Percentiles rank a stretch among this genome's conserved stretches.
phyloP scores from a whole-genome alignment of 192 early-diverging fungal species.

The Coemansia sp. region DNA sequence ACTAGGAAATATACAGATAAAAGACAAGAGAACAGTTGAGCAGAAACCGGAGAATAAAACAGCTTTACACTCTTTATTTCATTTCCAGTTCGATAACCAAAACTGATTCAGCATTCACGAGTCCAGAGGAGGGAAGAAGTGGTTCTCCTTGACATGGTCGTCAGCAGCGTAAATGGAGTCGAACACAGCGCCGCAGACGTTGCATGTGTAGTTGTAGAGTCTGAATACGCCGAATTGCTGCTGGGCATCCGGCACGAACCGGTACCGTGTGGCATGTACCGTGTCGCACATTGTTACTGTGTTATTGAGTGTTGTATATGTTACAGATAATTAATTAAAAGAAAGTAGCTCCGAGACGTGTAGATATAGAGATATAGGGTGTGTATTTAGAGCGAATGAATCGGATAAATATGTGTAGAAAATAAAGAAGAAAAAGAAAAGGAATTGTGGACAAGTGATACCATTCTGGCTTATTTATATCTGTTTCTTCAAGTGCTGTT shows the following conservation, averaged over 20 bases:
- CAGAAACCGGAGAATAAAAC: background rate
- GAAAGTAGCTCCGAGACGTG: background rate
- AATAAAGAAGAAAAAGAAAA: background rate
- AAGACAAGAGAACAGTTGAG: too few species aligned
- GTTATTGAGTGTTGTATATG: background rate
- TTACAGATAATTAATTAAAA: background rate
- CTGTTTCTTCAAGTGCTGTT: background rate
- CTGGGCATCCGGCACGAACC: constrained; percentile 18
- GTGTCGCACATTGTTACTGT: constrained; percentile 8
- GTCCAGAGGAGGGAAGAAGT: constrained; percentile 52
- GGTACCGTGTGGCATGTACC: constrained; percentile 8
- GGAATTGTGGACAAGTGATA: background rate
- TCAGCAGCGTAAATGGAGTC: constrained; percentile 25
- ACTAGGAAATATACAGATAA: too few species aligned
- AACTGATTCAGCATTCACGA: constrained; percentile 10
- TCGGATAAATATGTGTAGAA: background rate
- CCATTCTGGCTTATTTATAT: background rate
- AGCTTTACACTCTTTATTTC: background rate
- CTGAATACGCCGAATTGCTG: constrained; percentile 21
- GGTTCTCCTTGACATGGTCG: constrained; percentile 49
- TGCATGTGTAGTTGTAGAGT: constrained; percentile 42
- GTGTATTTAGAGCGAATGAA: background rate
- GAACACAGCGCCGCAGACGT: constrained; percentile 46
- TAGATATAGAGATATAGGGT: background rate
- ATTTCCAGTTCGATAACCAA: background rate